Evolutionary conservation across 176 grass and related monocot genomes (phyloP).

Genomic region (Oryza rufipogon): DNA sequence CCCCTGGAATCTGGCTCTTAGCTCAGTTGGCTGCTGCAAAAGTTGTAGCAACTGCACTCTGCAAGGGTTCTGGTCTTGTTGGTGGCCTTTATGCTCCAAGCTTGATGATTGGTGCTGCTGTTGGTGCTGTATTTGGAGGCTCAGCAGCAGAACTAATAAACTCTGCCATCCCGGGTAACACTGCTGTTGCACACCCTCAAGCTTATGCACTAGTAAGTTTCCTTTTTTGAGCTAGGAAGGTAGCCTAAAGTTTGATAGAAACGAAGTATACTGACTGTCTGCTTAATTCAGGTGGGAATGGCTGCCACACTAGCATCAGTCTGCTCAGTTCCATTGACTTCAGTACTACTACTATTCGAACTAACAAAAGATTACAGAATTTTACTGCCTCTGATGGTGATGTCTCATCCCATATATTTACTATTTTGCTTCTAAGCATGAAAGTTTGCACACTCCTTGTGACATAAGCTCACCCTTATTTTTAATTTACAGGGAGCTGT

Average conservation of each 20-base stretch:
- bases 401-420: conserved; percentile 17
- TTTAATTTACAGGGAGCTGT: conserved; percentile 81
- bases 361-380: conserved; percentile 98
- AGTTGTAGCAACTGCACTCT: conserved; percentile 97
- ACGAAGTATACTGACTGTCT: conserved; percentile 13
- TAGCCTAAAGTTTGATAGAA: conserved; percentile 18
- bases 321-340: conserved; percentile 92
- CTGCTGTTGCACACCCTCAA: conserved; percentile 93
- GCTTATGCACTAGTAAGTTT: conserved; percentile 91
- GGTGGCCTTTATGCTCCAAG: conserved; percentile 98
- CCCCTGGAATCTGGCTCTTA: conserved; percentile 95
- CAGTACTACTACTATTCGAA: conserved; percentile 95
- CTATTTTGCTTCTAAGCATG: conserved; percentile 33
- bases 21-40: conserved; percentile 89
- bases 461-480: conserved; percentile 19
- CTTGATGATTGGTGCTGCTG: conserved; percentile 98
- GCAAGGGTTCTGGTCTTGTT: conserved; percentile 98
- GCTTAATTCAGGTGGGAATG: conserved; percentile 86
- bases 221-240: conserved; percentile 20
- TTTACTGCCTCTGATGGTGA: conserved; percentile 95
- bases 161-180: conserved; percentile 88
- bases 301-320: conserved; percentile 94
- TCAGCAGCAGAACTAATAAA: conserved; percentile 94
- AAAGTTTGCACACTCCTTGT: conserved; percentile 12
- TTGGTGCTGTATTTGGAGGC: conserved; percentile 97